Evolutionary conservation across 192 early-diverging fungal species (phyloP), one percentile per base, ranked within the genome.

Genomic region (Entomortierella lignicola): DNA sequence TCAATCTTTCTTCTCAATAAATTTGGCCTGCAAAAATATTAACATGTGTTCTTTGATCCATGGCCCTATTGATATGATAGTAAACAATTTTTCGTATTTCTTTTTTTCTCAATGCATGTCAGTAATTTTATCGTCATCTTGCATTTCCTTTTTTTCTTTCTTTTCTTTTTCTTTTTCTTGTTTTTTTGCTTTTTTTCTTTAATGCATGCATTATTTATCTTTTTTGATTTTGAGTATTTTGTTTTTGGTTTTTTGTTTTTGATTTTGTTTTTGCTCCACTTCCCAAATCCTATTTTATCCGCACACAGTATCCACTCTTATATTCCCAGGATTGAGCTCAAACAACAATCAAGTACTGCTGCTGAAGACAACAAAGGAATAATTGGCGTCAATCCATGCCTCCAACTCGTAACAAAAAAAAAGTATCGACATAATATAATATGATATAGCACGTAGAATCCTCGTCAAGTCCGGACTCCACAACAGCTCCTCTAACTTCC

Each of bases 91-190:
- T 20, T 4, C 20, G 3, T 21, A 8, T 37, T 57, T 30, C 55
- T 15, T 34, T 51, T 30, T 51, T 68, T 26, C 58, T 70, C 7
- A 17, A 13, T 60, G 23, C 47, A n/a, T n/a, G n/a, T n/a, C n/a
- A n/a, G n/a, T n/a, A n/a, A n/a, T 41, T 60, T 70, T 32, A 21
- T 70, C 50, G 53, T 70, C 20, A 23, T 59, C 11, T 50, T 44
- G 13, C 29, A 42, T 30, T 47, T 48, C 32, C n/a, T 39, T 34
- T 23, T 59, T 17, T n/a, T 59, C 1, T 52, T 39, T 1, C 41
- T 53, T 37, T 26, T 65, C 21, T 13, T 30, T 4, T 56, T 55
- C 21, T 37, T 44, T 43, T 43, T 54, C 41, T 34, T 11, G 42
- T 56, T 37, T 47, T 57, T 29, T 47, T 57, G 53, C 7, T 39